A percentile compares a stretch with the other conserved stretches of the same genome.
phyloP scores from a whole-genome alignment of 768 basidiomycete species.

The Pleurotus djamor region DNA sequence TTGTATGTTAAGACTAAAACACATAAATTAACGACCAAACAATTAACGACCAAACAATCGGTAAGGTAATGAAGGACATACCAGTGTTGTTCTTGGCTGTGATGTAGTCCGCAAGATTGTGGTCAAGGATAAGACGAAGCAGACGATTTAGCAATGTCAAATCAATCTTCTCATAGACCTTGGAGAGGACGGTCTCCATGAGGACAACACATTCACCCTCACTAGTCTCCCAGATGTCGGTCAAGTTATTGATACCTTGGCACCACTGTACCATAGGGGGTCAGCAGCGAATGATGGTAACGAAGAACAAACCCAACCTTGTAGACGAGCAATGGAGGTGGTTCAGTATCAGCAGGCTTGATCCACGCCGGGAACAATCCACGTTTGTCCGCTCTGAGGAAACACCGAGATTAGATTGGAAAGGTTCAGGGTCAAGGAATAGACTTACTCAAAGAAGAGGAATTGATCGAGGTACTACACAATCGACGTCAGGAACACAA shows the following conservation, averaged over 20 bases:
- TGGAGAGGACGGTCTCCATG: conserved; percentile 98
- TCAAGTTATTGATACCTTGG: conserved; percentile 98
- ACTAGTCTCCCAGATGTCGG: conserved; percentile 97
- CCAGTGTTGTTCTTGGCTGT: conserved; percentile 98
- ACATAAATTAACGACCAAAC: conserved; percentile 3
- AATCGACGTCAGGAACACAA: conserved; percentile 10
- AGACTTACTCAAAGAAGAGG: conserved; percentile 85
- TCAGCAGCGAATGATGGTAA: background rate
- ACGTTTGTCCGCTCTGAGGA: conserved; percentile 82
- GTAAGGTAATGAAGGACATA: conserved; percentile 18
- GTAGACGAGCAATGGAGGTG: conserved; percentile 94
- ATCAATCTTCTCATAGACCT: conserved; percentile 99
- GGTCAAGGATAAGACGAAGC: conserved; percentile 93
- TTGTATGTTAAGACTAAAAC: conserved; percentile 80
- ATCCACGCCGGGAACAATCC: conserved; percentile 99
- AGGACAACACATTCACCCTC: conserved; percentile 98
- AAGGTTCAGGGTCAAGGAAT: background rate
- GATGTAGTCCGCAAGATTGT: conserved; percentile 98
- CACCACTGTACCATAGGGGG: conserved; percentile 63
- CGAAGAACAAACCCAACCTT: conserved; percentile 41
- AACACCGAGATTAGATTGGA: conserved; percentile 4
- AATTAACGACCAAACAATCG: background rate
- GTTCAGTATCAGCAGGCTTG: conserved; percentile 97
- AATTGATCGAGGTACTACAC: conserved; percentile 92
- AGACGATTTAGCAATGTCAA: conserved; percentile 94